phyloP scores from a whole-genome alignment of 805 yeast genomes.

The Myxozyma monticola region DNA sequence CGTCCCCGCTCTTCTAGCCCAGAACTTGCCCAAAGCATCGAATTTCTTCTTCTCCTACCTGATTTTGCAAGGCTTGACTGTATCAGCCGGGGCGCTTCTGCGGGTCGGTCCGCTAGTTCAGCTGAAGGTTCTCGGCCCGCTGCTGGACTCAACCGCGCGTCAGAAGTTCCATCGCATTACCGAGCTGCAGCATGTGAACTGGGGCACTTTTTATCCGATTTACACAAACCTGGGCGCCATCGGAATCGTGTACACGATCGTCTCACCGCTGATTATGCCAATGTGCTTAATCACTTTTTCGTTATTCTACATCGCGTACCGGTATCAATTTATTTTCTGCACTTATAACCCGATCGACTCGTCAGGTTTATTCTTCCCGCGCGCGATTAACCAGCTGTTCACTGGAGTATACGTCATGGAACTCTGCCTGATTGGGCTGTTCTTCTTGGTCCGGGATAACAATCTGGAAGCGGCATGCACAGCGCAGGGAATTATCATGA shows the following conservation, averaged over 20 bases:
- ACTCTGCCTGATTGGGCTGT: constrained; percentile 72
- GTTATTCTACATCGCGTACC: constrained; percentile 63
- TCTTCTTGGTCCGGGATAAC: constrained; percentile 60
- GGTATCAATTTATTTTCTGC: constrained; percentile 60
- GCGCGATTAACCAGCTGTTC: constrained; percentile 72
- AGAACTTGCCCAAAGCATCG: constrained; percentile 79
- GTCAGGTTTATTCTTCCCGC: constrained; percentile 66
- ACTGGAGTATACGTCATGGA: constrained; percentile 82
- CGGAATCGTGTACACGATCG: constrained; percentile 72
- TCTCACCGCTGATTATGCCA: constrained; percentile 74
- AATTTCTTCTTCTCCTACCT: constrained; percentile 81
- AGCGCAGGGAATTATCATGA: constrained; percentile 55
- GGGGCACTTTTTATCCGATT: constrained; percentile 80
- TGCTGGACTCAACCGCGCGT: constrained; percentile 62
- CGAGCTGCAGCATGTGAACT: constrained; percentile 50
- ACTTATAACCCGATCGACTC: constrained; percentile 41
- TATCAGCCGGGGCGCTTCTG: constrained; percentile 69
- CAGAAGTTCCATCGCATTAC: constrained; percentile 50
- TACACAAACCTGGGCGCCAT: constrained; percentile 77
- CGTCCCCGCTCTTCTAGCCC: constrained; percentile 74
- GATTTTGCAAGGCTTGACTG: constrained; percentile 70
- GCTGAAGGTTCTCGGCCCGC: constrained; percentile 40
- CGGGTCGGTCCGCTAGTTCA: constrained; percentile 55
- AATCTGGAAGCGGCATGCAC: constrained; percentile 47
- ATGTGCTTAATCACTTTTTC: constrained; percentile 59